These are phyloP conservation scores for Catharanthus roseus DNA, from an alignment of 257 asterid species.

Conservation along the genomic window DNA sequence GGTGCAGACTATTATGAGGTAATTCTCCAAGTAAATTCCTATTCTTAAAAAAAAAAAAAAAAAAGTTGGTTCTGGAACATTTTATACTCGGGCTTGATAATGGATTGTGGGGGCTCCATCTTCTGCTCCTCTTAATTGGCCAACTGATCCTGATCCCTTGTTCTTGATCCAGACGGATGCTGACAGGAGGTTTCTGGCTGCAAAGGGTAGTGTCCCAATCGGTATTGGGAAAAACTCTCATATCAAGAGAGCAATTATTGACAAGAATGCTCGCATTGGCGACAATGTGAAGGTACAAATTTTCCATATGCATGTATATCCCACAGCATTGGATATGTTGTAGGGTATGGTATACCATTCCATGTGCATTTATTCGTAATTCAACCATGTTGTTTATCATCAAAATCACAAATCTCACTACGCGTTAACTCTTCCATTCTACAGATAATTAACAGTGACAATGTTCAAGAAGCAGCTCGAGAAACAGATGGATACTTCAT, in stretches of 20 bases:
- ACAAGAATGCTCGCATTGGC: constrained; percentile 91
- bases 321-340: not conserved
- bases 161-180: constrained; percentile 61
- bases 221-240: constrained; percentile 83
- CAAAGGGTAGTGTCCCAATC: constrained; percentile 77
- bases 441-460: constrained; percentile 68
- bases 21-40: constrained; percentile 20
- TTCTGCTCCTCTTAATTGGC: constrained; percentile 7
- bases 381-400: not conserved
- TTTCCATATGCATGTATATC: not conserved
- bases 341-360: not conserved
- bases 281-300: constrained; percentile 62
- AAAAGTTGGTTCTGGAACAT: not conserved
- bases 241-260: constrained; percentile 83
- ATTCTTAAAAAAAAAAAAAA: not conserved
- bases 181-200: constrained; percentile 57
- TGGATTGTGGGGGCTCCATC: not conserved
- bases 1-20: constrained; percentile 98
- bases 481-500: constrained; percentile 93
- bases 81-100: not conserved
- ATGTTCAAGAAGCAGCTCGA: constrained; percentile 90
- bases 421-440: not conserved
- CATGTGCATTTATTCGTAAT: not conserved
- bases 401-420: not conserved
- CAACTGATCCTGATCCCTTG: constrained; percentile 3